phyloP scores from a whole-genome alignment of 148 eudicot species.

The Amaranthus hypochondriacus region DNA sequence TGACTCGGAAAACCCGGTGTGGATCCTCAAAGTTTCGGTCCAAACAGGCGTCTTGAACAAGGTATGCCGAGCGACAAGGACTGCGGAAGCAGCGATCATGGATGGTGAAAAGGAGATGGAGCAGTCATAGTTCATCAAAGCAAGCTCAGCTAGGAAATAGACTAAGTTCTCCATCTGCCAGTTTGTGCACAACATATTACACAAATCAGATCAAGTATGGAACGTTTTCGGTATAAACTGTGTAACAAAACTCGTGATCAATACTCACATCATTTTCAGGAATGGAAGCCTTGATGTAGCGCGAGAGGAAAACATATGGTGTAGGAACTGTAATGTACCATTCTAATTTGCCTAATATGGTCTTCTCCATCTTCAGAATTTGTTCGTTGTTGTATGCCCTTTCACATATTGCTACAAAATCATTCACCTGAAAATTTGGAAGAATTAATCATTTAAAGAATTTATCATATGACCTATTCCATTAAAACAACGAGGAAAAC shows the following conservation, averaged over 20 bases:
- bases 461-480: no score
- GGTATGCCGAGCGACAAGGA: constrained; percentile 68
- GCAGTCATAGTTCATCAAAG: constrained; percentile 52
- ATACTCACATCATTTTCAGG: constrained; percentile 43
- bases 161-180: constrained; percentile 64
- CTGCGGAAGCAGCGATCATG: constrained; percentile 87
- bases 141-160: constrained; percentile 70
- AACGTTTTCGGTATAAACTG: not conserved
- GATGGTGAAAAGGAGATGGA: constrained; percentile 49
- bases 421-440: constrained; percentile 39
- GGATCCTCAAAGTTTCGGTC: constrained; percentile 62
- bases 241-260: not conserved
- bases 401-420: constrained; percentile 54
- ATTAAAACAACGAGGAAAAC: no score
- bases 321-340: constrained; percentile 68
- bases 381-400: constrained; percentile 50
- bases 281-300: constrained; percentile 64
- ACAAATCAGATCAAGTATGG: not conserved
- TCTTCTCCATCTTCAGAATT: constrained; percentile 59
- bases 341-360: constrained; percentile 47
- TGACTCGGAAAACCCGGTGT: constrained; percentile 68
- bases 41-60: constrained; percentile 58
- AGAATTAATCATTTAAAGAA: not conserved
- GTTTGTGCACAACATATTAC: not conserved
- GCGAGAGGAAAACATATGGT: constrained; percentile 57